Evolutionary conservation across 371 early-diverging fungal species (phyloP).

Genomic region (Lichtheimia ramosa): DNA sequence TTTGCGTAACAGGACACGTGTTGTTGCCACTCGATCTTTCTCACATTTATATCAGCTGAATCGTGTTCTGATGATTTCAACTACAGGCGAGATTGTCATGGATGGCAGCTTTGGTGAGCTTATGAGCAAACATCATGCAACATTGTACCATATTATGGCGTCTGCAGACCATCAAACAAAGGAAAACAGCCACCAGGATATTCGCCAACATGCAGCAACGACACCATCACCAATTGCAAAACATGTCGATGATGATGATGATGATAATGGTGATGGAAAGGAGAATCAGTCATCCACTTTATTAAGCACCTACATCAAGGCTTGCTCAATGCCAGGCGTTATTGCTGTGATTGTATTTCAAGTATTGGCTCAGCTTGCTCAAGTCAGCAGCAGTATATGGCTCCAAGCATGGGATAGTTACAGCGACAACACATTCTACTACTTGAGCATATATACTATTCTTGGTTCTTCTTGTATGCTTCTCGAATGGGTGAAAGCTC

Average conservation of each 20-base stretch:
- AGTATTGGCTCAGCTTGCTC: constrained; percentile 53
- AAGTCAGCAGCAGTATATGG: constrained; percentile 66
- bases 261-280: too few relatives aligned
- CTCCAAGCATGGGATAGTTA: constrained; percentile 61
- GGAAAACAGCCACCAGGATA: background rate
- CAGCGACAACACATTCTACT: too few relatives aligned
- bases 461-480: background rate
- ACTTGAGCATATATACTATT: constrained; percentile 7
- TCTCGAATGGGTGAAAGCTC: background rate
- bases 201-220: too few relatives aligned
- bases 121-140: constrained; percentile 58
- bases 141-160: constrained; percentile 53
- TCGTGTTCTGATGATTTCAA: constrained; percentile 67
- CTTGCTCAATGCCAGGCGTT: constrained; percentile 67
- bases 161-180: constrained; percentile 22
- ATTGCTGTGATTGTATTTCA: constrained; percentile 55
- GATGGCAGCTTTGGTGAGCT: constrained; percentile 69
- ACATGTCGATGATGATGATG: too few relatives aligned
- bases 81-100: constrained; percentile 72
- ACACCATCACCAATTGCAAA: background rate
- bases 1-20: constrained; percentile 73
- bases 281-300: too few relatives aligned
- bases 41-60: constrained; percentile 73
- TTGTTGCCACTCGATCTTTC: constrained; percentile 91
- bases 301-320: background rate